These are phyloP conservation scores for Rubia yunnanensis DNA, from an alignment of 257 asterid species.

Conservation along the genomic window DNA sequence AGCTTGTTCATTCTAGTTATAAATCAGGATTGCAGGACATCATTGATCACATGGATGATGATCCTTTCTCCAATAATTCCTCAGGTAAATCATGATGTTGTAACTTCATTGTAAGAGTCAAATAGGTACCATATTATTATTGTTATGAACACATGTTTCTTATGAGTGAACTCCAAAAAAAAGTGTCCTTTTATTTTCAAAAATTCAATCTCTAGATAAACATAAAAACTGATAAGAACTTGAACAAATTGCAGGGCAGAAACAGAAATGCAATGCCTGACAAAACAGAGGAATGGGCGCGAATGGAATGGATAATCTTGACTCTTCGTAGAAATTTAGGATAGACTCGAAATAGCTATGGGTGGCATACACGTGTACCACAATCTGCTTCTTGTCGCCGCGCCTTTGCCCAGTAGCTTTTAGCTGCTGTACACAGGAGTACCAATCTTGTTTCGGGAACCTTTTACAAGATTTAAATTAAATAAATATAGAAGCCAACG, in stretches of 20 bases:
- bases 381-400: constrained; percentile 5
- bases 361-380: constrained; percentile 9
- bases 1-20: constrained; percentile 57
- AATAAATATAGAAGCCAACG: not conserved
- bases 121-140: not conserved
- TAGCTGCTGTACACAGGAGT: constrained; percentile 3
- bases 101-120: not conserved
- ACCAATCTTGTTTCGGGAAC: not conserved
- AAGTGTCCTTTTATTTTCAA: not conserved
- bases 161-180: not conserved
- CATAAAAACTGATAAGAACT: not conserved
- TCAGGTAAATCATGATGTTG: constrained; percentile 11
- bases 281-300: constrained; percentile 8
- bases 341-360: not conserved
- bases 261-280: not conserved
- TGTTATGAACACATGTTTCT: not conserved
- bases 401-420: constrained; percentile 5
- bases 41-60: constrained; percentile 29
- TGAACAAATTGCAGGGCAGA: not conserved
- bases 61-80: constrained; percentile 10
- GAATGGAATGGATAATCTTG: constrained; percentile 1
- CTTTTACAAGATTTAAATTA: not conserved
- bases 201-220: not conserved
- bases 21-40: constrained; percentile 63
- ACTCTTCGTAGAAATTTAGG: not conserved